These are phyloP conservation scores for Wickerhamomyces sydowiorum DNA, from an alignment of 805 yeast genomes.

Conservation along the genomic window DNA sequence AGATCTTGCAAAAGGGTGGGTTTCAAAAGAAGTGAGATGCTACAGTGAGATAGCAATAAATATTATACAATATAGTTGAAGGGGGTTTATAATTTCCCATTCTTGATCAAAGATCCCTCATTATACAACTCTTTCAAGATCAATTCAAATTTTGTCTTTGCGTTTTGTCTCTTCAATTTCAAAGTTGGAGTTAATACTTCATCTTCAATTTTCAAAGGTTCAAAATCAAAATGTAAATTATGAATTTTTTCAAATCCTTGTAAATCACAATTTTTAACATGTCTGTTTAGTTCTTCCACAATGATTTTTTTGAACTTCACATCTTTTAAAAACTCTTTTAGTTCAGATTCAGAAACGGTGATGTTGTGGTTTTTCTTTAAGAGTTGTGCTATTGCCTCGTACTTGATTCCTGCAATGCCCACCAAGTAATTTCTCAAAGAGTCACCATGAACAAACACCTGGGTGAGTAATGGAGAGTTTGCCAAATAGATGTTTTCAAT, in stretches of 20 bases:
- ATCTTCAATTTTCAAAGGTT: constrained; percentile 55
- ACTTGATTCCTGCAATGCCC: constrained; percentile 58
- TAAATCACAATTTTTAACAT: constrained; percentile 27
- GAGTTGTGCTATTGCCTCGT: constrained; percentile 22
- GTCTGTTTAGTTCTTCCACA: constrained; percentile 14
- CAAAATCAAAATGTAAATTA: constrained; percentile 46
- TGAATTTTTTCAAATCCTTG: constrained; percentile 62
- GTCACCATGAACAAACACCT: constrained; percentile 62
- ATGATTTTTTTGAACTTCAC: constrained; percentile 15
- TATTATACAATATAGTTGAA: background rate
- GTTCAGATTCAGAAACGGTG: constrained; percentile 8
- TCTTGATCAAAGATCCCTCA: constrained; percentile 39
- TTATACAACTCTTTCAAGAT: constrained; percentile 39
- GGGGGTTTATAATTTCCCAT: constrained; percentile 14
- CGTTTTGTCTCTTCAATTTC: constrained; percentile 47
- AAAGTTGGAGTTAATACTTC: constrained; percentile 66
- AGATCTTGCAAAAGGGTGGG: constrained; percentile 1
- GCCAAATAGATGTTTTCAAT: constrained; percentile 61
- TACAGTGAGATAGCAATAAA: background rate
- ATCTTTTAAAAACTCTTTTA: constrained; percentile 8
- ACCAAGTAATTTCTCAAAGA: constrained; percentile 50
- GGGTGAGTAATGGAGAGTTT: constrained; percentile 43
- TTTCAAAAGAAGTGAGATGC: too few species aligned
- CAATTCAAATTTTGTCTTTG: constrained; percentile 36
- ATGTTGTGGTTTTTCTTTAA: constrained; percentile 11